Percentiles rank a stretch among this genome's conserved stretches.
Evolutionary conservation across 139 green algal species (phyloP).

Genomic region (Micromonas pusilla): DNA sequence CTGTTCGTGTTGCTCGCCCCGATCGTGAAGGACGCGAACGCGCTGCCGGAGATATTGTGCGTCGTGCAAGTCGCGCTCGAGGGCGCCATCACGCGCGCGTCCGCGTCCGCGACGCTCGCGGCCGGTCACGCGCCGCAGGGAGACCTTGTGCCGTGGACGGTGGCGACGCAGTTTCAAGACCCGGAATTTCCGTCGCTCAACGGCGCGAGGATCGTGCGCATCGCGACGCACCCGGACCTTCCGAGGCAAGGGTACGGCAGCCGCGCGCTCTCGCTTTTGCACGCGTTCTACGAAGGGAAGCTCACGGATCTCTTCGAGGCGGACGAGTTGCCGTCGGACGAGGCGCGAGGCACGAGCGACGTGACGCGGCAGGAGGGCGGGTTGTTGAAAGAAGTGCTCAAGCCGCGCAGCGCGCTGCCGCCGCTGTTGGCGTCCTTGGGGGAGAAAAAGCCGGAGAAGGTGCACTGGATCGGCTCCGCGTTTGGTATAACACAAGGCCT

Average conservation of each 20-base stretch:
- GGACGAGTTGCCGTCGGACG: slow-evolving; percentile 10
- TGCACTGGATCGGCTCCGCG: slow-evolving; percentile 90
- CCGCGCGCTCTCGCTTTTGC: slow-evolving; percentile 57
- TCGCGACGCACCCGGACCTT: slow-evolving; percentile 90
- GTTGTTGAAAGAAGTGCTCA: slow-evolving; percentile 70
- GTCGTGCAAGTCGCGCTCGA: slow-evolving; percentile 88
- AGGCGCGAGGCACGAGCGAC: background rate
- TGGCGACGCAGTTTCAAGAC: slow-evolving; percentile 94
- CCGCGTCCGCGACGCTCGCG: slow-evolving; percentile 60
- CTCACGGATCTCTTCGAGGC: slow-evolving; percentile 32
- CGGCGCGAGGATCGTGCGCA: slow-evolving; percentile 86
- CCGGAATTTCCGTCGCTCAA: slow-evolving; percentile 79
- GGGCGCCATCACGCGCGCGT: slow-evolving; percentile 67
- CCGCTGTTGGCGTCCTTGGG: slow-evolving; percentile 74
- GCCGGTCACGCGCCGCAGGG: slow-evolving; percentile 58
- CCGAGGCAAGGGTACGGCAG: slow-evolving; percentile 76
- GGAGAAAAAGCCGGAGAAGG: slow-evolving; percentile 66
- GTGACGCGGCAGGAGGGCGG: slow-evolving; percentile 22
- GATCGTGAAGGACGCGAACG: slow-evolving; percentile 69
- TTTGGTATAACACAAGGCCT: slow-evolving; percentile 87
- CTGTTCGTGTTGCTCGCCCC: slow-evolving; percentile 91
- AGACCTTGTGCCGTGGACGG: slow-evolving; percentile 96
- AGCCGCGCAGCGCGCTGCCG: slow-evolving; percentile 66
- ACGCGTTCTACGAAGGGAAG: slow-evolving; percentile 49
- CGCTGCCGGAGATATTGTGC: slow-evolving; percentile 84